Base-by-base conservation (phyloP, 73 alveolate species). In the Paramecium sexaurelia region DNA sequence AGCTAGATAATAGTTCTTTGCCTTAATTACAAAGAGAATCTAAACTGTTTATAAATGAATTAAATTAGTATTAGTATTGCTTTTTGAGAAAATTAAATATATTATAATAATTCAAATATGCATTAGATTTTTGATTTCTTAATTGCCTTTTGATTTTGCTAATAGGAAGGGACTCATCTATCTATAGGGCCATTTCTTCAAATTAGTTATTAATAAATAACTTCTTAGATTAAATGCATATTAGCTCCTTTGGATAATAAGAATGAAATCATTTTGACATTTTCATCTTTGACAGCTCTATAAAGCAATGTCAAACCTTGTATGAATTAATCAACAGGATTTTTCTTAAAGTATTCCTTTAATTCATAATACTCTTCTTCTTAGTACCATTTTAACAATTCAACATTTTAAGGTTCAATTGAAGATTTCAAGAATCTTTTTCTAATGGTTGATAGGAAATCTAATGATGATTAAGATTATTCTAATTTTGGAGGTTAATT, bases 101-200 rank as follows among this genome's bases (percentile, higher is more conserved):
- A 17, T 6, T 51, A 51, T 6, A 51, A 17, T 17, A 51, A 51
- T 5, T 51, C 67, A 51, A 51, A 61, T 61, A 61, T 61, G 83
- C 83, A 61, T 22, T 61, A 61, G 27, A 61, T 61, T 26, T 61
- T 29, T 61, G 39, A 61, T 32, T 26, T 61, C 45, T 32, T 24
- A 61, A 61, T 61, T 61, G 26, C 7, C 17, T 32, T 26, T 61
- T 32, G 2, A 61, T 10, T 61, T 61, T 26, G 83, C 83, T 32
- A 61, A 61, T 61, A 61, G n/a, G 39, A 26, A 61, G 11, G 83
- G 83, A 61, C 47, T 61, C 83, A 61, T 61, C 43, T 32, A 29
- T 10, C 83, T 41, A 61, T 61, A 61, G 39, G 83, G 83, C 83
- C 83, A 61, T 61, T 61, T 61, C 83, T 61, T 61, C 83, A 61